Conservation (phyloP, 495 filamentous ascomycete genomes). For the Aspergillus heteromorphus region DNA sequence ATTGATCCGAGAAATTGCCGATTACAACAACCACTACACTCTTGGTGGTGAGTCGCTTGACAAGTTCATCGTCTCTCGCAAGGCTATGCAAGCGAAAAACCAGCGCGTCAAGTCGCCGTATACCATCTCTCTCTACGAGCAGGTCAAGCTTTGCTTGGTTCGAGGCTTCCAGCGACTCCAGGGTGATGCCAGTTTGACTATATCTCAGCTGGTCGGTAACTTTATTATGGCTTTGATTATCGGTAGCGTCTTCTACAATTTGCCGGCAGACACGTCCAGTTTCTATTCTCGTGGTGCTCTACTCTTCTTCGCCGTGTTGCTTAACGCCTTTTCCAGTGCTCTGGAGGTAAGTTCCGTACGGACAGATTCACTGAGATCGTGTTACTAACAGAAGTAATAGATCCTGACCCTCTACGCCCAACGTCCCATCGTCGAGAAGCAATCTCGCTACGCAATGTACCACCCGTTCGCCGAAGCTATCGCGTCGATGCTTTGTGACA, state of each 20-base stretch:
- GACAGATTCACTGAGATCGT: not conserved
- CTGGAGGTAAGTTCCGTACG: slow-evolving; percentile 53
- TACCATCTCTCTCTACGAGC: slow-evolving; percentile 41
- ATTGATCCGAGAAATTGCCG: slow-evolving; percentile 48
- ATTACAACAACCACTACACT: slow-evolving; percentile 44
- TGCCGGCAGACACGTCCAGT: slow-evolving; percentile 56
- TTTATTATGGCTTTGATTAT: slow-evolving; percentile 78
- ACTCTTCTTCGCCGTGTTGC: slow-evolving; percentile 86
- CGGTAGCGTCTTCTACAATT: slow-evolving; percentile 81
- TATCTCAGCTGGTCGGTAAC: slow-evolving; percentile 75
- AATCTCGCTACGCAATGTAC: slow-evolving; percentile 62
- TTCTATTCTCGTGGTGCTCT: slow-evolving; percentile 83
- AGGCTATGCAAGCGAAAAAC: slow-evolving; percentile 41
- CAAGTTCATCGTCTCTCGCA: slow-evolving; percentile 37
- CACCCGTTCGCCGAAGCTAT: slow-evolving; percentile 60
- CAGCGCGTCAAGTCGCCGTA: slow-evolving; percentile 42
- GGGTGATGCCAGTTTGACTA: slow-evolving; percentile 70
- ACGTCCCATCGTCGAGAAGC: slow-evolving; percentile 65
- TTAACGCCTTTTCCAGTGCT: slow-evolving; percentile 83
- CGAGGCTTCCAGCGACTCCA: slow-evolving; percentile 55
- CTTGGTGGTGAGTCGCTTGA: slow-evolving; percentile 35
- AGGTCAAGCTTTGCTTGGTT: slow-evolving; percentile 45
- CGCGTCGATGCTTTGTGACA: slow-evolving; percentile 56
- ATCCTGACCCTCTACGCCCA: slow-evolving; percentile 58
- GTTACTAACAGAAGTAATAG: slow-evolving; percentile 27